phyloP scores from a whole-genome alignment of 2,329 filamentous ascomycete species.

The Fusarium continuum region DNA sequence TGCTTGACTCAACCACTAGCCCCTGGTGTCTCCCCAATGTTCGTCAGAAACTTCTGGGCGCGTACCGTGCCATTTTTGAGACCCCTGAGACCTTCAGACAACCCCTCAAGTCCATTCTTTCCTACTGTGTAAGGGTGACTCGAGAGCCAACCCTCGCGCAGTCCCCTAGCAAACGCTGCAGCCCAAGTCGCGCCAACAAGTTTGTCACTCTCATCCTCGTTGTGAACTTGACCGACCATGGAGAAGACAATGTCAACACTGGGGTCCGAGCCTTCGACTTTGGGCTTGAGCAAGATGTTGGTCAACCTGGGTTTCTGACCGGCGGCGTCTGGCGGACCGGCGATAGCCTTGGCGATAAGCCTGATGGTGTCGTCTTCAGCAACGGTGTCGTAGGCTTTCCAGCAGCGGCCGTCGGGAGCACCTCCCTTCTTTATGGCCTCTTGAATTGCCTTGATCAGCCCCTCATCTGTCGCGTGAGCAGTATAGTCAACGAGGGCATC shows the following conservation, averaged over 20 bases:
- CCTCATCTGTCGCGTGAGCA: neutral
- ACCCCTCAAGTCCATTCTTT: neutral
- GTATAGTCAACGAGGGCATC: conserved; percentile 24
- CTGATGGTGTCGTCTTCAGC: neutral
- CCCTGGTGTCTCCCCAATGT: conserved; percentile 1
- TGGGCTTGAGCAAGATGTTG: neutral
- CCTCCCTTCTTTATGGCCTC: neutral
- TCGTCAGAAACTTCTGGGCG: conserved; percentile 8
- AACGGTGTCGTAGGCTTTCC: conserved; percentile 4
- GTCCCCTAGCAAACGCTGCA: neutral
- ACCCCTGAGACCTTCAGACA: neutral
- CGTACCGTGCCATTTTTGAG: neutral
- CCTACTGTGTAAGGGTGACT: conserved; percentile 15
- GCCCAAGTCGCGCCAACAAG: neutral
- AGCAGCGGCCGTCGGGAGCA: neutral
- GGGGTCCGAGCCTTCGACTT: neutral
- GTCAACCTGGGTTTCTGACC: conserved; percentile 1
- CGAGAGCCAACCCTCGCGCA: conserved; percentile 29
- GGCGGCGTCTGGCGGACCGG: neutral
- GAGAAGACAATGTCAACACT: neutral
- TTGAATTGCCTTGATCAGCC: neutral
- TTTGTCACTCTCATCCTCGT: conserved; percentile 2
- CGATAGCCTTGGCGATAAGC: neutral
- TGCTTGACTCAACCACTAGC: neutral
- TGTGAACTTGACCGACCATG: neutral